A percentile compares a stretch with the other conserved stretches of the same genome.
Conservation (phyloP, 805 yeast genomes). For the Pichia exigua region DNA sequence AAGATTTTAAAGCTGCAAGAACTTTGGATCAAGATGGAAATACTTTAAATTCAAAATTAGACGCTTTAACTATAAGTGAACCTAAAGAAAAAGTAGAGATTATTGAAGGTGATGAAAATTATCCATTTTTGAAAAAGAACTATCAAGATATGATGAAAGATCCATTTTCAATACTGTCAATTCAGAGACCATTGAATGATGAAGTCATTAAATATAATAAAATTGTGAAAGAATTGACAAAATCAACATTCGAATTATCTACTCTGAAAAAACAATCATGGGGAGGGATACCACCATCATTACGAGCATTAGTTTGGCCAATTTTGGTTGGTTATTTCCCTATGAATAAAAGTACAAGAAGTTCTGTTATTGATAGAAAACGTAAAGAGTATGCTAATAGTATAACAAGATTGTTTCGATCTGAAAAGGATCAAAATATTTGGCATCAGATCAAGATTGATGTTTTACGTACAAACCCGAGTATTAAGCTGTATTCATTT, state of each 20-base stretch:
- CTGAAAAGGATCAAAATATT: conserved; percentile 62
- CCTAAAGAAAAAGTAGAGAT: not conserved
- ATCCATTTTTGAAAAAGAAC: conserved; percentile 23
- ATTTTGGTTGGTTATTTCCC: conserved; percentile 85
- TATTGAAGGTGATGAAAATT: conserved; percentile 33
- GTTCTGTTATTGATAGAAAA: conserved; percentile 61
- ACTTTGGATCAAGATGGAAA: not conserved
- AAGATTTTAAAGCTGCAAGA: not conserved
- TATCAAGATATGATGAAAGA: conserved; percentile 35
- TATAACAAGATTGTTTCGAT: conserved; percentile 49
- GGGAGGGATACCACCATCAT: conserved; percentile 84
- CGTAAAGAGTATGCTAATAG: conserved; percentile 82
- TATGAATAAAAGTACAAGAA: conserved; percentile 70
- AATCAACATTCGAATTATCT: conserved; percentile 52
- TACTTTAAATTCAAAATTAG: conserved; percentile 1
- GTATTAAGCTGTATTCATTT: conserved; percentile 60
- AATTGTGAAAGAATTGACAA: conserved; percentile 54
- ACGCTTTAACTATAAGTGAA: not conserved
- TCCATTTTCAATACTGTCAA: conserved; percentile 32
- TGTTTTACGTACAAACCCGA: conserved; percentile 90
- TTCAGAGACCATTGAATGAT: conserved; percentile 24
- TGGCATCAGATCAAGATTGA: conserved; percentile 97
- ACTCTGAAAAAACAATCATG: conserved; percentile 77
- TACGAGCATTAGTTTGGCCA: conserved; percentile 86
- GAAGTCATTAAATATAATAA: conserved; percentile 53